phyloP scores from a whole-genome alignment of 345 rosid genomes.

The Trapa incisa region DNA sequence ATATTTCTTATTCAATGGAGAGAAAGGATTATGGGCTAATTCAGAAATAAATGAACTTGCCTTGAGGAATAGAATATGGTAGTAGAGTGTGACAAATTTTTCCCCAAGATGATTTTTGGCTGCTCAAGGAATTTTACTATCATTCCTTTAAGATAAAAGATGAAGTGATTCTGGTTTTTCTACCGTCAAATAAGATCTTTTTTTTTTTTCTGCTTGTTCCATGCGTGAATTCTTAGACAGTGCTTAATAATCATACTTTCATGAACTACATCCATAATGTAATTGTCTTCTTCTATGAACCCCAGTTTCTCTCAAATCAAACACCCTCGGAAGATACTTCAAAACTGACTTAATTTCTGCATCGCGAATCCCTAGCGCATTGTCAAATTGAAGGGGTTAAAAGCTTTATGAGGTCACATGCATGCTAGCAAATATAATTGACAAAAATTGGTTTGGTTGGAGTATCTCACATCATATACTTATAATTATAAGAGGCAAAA shows the following conservation, averaged over 20 bases:
- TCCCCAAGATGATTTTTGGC: neutral
- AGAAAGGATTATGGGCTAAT: neutral
- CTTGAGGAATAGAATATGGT: neutral
- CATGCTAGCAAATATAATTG: no score
- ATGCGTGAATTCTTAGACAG: neutral
- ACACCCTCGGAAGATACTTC: constrained; percentile 23
- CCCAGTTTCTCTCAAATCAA: constrained; percentile 50
- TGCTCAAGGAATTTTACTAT: neutral
- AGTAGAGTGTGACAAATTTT: neutral
- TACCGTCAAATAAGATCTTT: no score
- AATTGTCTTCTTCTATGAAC: constrained; percentile 44
- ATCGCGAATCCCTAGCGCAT: constrained; percentile 31
- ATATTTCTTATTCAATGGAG: neutral
- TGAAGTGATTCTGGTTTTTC: no score
- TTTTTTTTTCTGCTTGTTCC: no score
- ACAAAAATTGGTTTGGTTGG: no score
- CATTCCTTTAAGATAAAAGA: no score
- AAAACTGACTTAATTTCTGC: constrained; percentile 37
- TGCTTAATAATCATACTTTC: constrained; percentile 11
- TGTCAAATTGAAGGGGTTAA: constrained; percentile 29
- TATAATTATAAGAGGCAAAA: no score
- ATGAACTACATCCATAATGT: constrained; percentile 7
- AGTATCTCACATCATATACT: no score
- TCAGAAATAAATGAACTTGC: neutral
- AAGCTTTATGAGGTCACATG: constrained; percentile 14